Conservation (phyloP, 371 early-diverging fungal genomes). For the Mucor racemosus region DNA sequence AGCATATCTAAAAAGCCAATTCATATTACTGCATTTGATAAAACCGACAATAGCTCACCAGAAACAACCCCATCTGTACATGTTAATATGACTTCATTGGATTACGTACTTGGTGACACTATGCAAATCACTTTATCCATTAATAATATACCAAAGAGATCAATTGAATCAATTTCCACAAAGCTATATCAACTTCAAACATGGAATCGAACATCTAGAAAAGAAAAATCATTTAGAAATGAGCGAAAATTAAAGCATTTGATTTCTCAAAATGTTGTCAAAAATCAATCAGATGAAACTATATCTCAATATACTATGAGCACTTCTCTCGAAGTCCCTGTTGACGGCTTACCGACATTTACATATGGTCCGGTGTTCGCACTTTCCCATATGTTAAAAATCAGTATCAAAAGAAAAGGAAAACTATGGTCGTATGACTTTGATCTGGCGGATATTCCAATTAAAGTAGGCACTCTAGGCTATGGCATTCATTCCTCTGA, state of each 20-base stretch:
- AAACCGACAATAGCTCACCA: neutral
- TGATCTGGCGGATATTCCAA: constrained; percentile 24
- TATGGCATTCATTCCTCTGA: constrained; percentile 37
- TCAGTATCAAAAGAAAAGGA: constrained; percentile 12
- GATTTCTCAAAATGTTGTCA: neutral
- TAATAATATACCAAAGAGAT: neutral
- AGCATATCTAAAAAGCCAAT: constrained; percentile 13
- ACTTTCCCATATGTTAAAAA: constrained; percentile 13
- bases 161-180: neutral
- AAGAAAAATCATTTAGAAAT: neutral
- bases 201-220: constrained; percentile 9
- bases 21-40: neutral
- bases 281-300: neutral
- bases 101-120: constrained; percentile 16
- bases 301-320: neutral
- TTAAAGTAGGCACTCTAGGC: constrained; percentile 39
- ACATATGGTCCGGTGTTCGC: constrained; percentile 18
- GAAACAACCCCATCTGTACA: neutral
- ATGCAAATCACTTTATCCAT: neutral
- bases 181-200: constrained; percentile 17
- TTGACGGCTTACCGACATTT: constrained; percentile 18
- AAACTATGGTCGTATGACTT: constrained; percentile 9
- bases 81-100: constrained; percentile 1
- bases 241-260: neutral
- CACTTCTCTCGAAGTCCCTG: neutral